Conservation (phyloP, 257 asterid species). For the Solanum clarkiae region DNA sequence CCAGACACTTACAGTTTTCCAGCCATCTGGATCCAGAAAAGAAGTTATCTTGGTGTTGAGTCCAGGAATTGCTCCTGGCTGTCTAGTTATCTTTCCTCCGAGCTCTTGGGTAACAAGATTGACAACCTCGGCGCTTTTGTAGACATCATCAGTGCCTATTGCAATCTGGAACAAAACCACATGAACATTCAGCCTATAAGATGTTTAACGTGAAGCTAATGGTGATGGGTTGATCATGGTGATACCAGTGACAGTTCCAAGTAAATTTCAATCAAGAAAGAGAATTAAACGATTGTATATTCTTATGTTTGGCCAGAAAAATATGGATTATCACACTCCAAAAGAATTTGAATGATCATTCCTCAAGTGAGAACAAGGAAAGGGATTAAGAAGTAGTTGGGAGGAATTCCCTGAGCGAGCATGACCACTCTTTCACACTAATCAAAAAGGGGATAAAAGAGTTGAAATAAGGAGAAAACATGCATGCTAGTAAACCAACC, state of each 20-base stretch:
- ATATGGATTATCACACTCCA: background rate
- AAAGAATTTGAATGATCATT: background rate
- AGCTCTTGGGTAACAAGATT: constrained; percentile 67
- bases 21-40: constrained; percentile 95
- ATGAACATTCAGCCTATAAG: background rate
- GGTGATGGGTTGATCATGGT: background rate
- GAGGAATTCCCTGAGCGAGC: background rate
- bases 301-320: background rate
- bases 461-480: background rate
- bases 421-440: background rate
- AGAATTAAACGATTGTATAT: background rate
- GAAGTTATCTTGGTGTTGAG: constrained; percentile 81
- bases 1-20: constrained; percentile 77
- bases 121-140: constrained; percentile 85
- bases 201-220: background rate
- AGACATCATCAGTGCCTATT: constrained; percentile 74
- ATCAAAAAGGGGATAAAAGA: background rate
- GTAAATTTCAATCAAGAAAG: background rate
- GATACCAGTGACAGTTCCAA: background rate
- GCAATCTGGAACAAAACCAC: constrained; percentile 42
- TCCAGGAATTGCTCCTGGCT: constrained; percentile 88
- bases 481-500: constrained; percentile 29
- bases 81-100: constrained; percentile 90
- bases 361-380: background rate
- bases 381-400: background rate